Percentiles rank a stretch among this genome's conserved stretches.
Evolutionary conservation across 2,329 filamentous ascomycete genomes (phyloP).

Genomic region (Hyphodiscus sp.): DNA sequence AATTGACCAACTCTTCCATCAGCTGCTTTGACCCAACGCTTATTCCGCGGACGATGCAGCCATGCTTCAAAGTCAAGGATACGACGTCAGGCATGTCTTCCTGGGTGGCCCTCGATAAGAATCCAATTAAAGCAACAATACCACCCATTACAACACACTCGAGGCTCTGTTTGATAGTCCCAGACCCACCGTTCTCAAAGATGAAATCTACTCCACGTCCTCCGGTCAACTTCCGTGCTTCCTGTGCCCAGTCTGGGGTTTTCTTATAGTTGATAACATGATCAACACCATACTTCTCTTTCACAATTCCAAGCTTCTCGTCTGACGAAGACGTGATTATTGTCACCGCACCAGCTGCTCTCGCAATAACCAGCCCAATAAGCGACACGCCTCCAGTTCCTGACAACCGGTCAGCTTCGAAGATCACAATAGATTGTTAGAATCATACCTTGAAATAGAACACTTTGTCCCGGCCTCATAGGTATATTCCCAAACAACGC

Average conservation of each 20-base stretch:
- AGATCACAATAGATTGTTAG: constrained; percentile 4
- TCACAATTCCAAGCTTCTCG: constrained; percentile 36
- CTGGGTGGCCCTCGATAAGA: constrained; percentile 24
- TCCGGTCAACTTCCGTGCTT: constrained; percentile 42
- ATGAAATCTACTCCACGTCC: constrained; percentile 53
- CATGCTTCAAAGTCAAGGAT: constrained; percentile 25
- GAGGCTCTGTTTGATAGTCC: constrained; percentile 50
- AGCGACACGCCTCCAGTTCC: constrained; percentile 43
- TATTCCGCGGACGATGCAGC: constrained; percentile 31
- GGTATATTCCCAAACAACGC: constrained; percentile 37
- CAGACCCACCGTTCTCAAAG: constrained; percentile 58
- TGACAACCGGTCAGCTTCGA: constrained; percentile 7
- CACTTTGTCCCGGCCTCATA: constrained; percentile 35
- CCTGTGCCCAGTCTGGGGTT: constrained; percentile 51
- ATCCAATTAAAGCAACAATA: constrained; percentile 40
- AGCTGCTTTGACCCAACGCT: constrained; percentile 31
- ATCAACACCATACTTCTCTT: constrained; percentile 45
- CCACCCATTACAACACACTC: constrained; percentile 40
- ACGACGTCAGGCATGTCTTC: constrained; percentile 30
- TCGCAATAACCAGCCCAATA: constrained; percentile 40
- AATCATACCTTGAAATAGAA: constrained; percentile 33
- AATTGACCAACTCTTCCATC: constrained; percentile 30
- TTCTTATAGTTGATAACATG: constrained; percentile 56
- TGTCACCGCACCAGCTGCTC: constrained; percentile 38
- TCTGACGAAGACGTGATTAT: constrained; percentile 47